Evolutionary conservation across 1,284 basidiomycete genomes (phyloP), one percentile per base, ranked within the genome.

Genomic region (Binderoboletus segoi): DNA sequence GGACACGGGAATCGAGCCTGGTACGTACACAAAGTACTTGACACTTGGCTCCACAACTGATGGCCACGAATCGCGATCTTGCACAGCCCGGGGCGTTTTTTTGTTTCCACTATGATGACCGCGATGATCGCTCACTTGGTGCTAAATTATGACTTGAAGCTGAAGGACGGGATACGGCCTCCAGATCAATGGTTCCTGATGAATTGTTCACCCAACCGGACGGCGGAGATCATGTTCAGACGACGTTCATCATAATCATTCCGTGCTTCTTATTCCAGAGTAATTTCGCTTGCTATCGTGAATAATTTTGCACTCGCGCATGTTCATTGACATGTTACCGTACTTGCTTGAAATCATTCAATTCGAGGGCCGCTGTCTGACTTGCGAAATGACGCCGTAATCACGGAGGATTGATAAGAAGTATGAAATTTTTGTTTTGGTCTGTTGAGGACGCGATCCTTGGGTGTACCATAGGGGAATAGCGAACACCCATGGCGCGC

Each of bases 1-100:
- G 78, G 77, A n/a, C 69, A 72, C 24, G 79, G 79, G 12, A 67
- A 63, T 56, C 77, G 75, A 47, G 73, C 76, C 6, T 80, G 79
- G 78, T 79, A 48, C 51, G 78, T 65, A 33, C 26, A 43, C 37
- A 5, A 38, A 18, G n/a, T 7, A 33, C 32, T 20, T 13, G 44
- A 40, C 32, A n/a, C 24, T 21, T 53, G 24, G 45, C 15, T 53
- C 30, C 15, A n/a, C 40, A 30, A 47, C 55, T 57, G 33, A 57
- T 57, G 23, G 16, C 28, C 21, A 21, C 20, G 7, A 37, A 56
- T 48, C 24, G 16, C 43, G 50, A 48, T n/a, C 30, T 49, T 45
- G 21, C 38, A 13, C 54, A 77, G 74, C 54, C 74, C 74, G 3
- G 76, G 75, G 1, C 67, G 76, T 32, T 77, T 76, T 61, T 77